Percentiles rank a stretch among this genome's conserved stretches.
Evolutionary conservation across 257 asterid species (phyloP).

Genomic region (Fraxinus americana): DNA sequence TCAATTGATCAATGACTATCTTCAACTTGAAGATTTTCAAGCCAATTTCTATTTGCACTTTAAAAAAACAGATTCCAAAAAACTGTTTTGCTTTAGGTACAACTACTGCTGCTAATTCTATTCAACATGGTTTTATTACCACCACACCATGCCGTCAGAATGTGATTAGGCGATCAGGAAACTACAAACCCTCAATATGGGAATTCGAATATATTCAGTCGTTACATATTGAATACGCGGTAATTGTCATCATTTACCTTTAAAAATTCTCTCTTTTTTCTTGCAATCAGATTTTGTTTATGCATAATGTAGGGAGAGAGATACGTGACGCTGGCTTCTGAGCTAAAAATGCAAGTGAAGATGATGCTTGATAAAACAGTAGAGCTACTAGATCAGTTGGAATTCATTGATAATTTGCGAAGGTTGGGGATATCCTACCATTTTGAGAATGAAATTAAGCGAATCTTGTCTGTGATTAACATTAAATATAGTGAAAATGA

Average conservation of each 20-base stretch:
- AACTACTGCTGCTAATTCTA: no score
- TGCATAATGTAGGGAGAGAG: not conserved
- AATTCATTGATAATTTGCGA: conserved; percentile 22
- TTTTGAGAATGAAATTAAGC: conserved; percentile 1
- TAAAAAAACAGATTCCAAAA: no score
- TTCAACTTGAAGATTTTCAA: not conserved
- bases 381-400: not conserved
- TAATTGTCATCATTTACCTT: not conserved
- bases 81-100: no score
- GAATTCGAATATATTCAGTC: no score
- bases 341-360: conserved; percentile 14
- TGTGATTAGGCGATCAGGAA: no score
- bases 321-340: not conserved
- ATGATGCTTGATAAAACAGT: not conserved
- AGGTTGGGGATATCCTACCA: conserved; percentile 22
- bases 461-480: not conserved
- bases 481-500: not conserved
- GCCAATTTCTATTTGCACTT: no score
- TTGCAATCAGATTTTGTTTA: not conserved
- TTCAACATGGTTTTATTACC: no score
- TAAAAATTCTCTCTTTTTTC: not conserved
- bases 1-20: conserved; percentile 1
- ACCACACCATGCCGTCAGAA: no score
- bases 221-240: no score
- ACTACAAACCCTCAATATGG: no score